These are phyloP conservation scores for Metarhizium sp. DNA, from an alignment of 2,329 filamentous ascomycete genomes.

Conservation along the genomic window DNA sequence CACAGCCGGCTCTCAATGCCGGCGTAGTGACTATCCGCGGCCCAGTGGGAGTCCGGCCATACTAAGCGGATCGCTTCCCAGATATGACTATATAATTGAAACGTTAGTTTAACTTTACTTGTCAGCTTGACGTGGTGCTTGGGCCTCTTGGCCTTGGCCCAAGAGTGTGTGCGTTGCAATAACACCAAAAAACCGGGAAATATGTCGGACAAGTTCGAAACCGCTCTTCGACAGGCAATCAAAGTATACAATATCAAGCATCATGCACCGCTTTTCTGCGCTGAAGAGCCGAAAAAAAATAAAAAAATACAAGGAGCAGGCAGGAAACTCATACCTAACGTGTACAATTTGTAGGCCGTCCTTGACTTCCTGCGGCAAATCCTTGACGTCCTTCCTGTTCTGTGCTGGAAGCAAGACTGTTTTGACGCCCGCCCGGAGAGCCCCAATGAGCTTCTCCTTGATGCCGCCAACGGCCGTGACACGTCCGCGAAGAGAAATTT, in stretches of 20 bases:
- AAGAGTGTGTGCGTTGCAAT: neutral
- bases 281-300: too few species aligned
- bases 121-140: neutral
- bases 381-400: conserved; percentile 87
- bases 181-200: conserved; percentile 10
- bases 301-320: neutral
- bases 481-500: conserved; percentile 73
- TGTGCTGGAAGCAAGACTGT: conserved; percentile 80
- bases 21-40: conserved; percentile 57
- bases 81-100: conserved; percentile 55
- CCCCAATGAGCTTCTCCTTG: conserved; percentile 97
- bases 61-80: conserved; percentile 88
- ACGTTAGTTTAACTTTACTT: conserved; percentile 16
- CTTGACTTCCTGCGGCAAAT: conserved; percentile 83
- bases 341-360: conserved; percentile 81
- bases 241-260: neutral
- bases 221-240: neutral
- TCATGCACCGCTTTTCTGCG: neutral
- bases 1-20: conserved; percentile 74
- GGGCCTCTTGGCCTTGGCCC: neutral
- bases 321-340: conserved; percentile 56
- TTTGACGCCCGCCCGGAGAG: conserved; percentile 86
- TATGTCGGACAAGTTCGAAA: neutral
- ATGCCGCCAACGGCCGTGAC: conserved; percentile 94
- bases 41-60: conserved; percentile 87